These are phyloP conservation scores for Thalassia testudinum DNA, from an alignment of 116 monocot species.

Conservation along the genomic window DNA sequence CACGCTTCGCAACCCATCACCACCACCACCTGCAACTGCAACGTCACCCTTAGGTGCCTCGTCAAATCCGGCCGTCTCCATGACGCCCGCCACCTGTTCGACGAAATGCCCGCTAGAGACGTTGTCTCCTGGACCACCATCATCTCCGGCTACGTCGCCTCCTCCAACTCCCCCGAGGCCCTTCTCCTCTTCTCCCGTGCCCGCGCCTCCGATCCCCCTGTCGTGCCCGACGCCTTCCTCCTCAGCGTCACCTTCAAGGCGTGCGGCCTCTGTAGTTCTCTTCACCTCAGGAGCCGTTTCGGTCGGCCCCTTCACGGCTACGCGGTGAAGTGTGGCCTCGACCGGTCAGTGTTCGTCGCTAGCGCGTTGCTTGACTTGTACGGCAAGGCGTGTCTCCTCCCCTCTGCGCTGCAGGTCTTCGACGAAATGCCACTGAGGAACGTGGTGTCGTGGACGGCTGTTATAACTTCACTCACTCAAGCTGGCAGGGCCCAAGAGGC, in stretches of 20 bases:
- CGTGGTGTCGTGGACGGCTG: conserved; percentile 70
- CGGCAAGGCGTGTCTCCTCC: conserved; percentile 11
- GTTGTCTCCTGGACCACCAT: conserved; percentile 55
- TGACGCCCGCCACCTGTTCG: conserved; percentile 50
- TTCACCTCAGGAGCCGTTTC: conserved; percentile 9
- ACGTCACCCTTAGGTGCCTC: no score
- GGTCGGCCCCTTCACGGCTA: conserved; percentile 42
- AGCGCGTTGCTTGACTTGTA: conserved; percentile 57
- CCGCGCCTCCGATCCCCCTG: conserved; percentile 3
- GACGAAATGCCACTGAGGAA: conserved; percentile 51
- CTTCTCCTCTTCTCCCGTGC: conserved; percentile 23
- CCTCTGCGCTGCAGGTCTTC: conserved; percentile 35
- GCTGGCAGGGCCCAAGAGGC: conserved; percentile 20
- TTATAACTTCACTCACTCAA: conserved; percentile 44
- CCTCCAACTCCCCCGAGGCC: conserved; percentile 15
- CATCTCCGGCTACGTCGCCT: conserved; percentile 44
- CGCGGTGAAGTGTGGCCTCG: conserved; percentile 26
- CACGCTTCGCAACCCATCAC: no score
- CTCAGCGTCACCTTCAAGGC: conserved; percentile 66
- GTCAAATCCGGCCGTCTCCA: conserved; percentile 16
- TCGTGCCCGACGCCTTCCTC: conserved; percentile 34
- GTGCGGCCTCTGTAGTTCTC: conserved; percentile 16
- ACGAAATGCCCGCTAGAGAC: conserved; percentile 35
- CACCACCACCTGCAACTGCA: no score
- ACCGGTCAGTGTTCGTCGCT: conserved; percentile 42